Evolutionary conservation across 116 monocot species (phyloP), one percentile per base, ranked within the genome.

Genomic region (Phalaenopsis hybrid): DNA sequence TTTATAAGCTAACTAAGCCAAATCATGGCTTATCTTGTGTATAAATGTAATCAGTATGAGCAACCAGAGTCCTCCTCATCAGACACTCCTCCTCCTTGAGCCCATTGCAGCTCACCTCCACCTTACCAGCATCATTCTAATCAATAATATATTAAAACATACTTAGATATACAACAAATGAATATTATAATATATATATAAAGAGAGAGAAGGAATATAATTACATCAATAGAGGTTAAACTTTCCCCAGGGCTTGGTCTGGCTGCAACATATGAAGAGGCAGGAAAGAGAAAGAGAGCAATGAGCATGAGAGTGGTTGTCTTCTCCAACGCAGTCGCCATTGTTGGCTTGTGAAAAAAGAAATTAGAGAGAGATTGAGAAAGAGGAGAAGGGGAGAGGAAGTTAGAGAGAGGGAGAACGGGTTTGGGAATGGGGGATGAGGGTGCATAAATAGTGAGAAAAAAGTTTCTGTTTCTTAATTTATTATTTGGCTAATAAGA

Each of bases 21-120:
- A 2, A 16, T 16, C 20, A 41, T 9, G 75, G 75, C 75, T 75
- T 75, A 5, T 78, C 57, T 51, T 82, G 82, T 15, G 82, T 82
- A 18, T 82, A 82, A 43, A 82, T 82, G 78, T 82, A 82, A 41
- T 82, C 82, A 25, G 8, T 82, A 31, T 82, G 82, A 31, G 82
- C 82, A 17, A 0, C 63, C 6, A 82, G 82, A 77, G 82, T 82
- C 82, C 82, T 82, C 78, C 82, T 82, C 78, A 82, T 82, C 82
- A 82, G 52, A 78, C 82, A 82, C 46, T 82, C 82, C 31, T 82
- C 82, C 21, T 82, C 34, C 82, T 59, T 75, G 78, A 82, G 34
- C 23, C 82, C 82, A 0, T 77, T 55, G 13, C 82, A 82, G 17
- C n/a, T 78, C 33, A 33, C 77, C 6, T 82, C 82, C 45, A 31